Evolutionary conservation across 1,284 basidiomycete species (phyloP), one percentile per base, ranked within the genome.

Genomic region (Exobasidium rhododendri): DNA sequence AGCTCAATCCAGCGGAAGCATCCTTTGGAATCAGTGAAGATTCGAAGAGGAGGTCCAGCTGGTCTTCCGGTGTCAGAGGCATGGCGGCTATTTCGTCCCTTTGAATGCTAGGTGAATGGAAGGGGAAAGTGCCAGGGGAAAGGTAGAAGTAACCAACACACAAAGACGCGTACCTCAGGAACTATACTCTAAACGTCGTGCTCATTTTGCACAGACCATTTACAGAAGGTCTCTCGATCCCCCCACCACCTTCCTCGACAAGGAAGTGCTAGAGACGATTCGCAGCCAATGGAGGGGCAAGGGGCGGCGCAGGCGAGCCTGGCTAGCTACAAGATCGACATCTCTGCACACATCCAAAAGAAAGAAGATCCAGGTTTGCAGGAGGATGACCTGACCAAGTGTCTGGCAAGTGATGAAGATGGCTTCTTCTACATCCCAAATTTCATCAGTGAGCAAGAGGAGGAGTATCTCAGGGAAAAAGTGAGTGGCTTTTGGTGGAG

Each of bases 381-480:
- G 17, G 35, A 40, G 7, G 35, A 40, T 10, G 35, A 40, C 17
- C 10, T 40, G 10, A 40, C 17, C 35, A 40, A 40, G 17, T 40
- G 35, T 17, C 35, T 40, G 17, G 17, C 7, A 17, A 40, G 35
- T 40, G 35, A 40, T 7, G 10, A 40, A 40, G 52, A 61, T 45
- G 71, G 71, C 28, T 75, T 75, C 58, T 69, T 67, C 56, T 69
- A 79, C 80, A 84, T 94, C 26, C 88, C 89, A 5, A 83, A 92
- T 67, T 94, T 94, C 77, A 84, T 94, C 55, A 87, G 87, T 47
- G 81, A 81, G 63, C 85, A 88, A 22, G 92, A 96, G 81, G 92
- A 96, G 75, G 82, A 82, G 46, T 89, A 89, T 74, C 81, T 94
- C 28, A 81, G 89, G 62, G 83, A 86, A 60, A 92, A 91, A 84